Evolutionary conservation across 75 land plant genomes (phyloP).

Genomic region (Picea glauca): DNA sequence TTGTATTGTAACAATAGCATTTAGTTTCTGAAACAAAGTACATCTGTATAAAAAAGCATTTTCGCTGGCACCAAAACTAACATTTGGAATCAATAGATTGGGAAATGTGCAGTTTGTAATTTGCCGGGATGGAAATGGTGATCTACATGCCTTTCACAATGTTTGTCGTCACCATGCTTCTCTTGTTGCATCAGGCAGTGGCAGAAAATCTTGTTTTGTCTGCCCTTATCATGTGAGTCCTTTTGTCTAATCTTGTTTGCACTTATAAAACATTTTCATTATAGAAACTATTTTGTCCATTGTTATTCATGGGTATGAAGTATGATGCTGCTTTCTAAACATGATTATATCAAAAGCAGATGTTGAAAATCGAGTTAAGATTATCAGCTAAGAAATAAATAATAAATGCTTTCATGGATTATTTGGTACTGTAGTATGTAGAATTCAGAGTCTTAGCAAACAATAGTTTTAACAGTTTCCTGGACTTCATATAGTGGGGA

Average conservation of each 20-base stretch:
- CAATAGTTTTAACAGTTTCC: background rate
- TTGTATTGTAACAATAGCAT: background rate
- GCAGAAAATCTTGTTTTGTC: constrained; percentile 66
- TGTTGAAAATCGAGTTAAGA: background rate
- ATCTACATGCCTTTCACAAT: constrained; percentile 84
- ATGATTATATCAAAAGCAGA: background rate
- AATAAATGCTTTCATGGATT: background rate
- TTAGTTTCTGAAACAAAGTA: background rate
- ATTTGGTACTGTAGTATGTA: background rate
- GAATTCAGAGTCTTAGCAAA: background rate
- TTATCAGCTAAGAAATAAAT: background rate
- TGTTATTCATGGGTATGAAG: background rate
- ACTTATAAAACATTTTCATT: background rate
- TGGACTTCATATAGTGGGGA: background rate
- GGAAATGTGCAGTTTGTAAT: constrained; percentile 75
- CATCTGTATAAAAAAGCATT: background rate
- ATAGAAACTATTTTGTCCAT: background rate
- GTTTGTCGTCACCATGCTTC: constrained; percentile 97
- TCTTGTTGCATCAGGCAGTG: constrained; percentile 67
- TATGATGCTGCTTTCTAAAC: background rate
- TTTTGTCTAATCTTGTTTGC: background rate
- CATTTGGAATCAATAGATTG: constrained; percentile 43
- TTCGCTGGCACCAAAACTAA: background rate
- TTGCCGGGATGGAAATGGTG: constrained; percentile 64
- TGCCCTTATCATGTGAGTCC: constrained; percentile 93